Conservation (phyloP, 2,329 filamentous ascomycete species). For the Botrytis tulipae region DNA sequence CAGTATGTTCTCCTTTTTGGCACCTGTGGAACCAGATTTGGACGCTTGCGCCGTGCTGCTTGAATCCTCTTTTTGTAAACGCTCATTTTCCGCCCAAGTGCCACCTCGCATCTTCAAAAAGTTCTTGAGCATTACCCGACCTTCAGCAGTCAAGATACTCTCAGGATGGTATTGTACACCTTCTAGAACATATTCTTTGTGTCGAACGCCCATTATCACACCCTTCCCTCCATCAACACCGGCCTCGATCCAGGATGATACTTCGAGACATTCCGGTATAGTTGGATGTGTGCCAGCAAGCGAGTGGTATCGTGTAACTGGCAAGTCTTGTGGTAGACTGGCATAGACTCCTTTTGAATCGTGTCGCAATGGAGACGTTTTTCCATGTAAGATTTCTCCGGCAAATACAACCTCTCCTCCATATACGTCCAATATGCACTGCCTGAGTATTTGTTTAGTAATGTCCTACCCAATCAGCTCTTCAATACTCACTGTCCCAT, state of each 20-base stretch:
- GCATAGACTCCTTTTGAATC: conserved; percentile 90
- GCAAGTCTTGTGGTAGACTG: conserved; percentile 73
- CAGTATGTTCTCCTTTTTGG: conserved; percentile 79
- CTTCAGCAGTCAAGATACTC: conserved; percentile 89
- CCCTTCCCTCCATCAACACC: conserved; percentile 73
- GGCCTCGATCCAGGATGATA: conserved; percentile 83
- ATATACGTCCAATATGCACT: conserved; percentile 94
- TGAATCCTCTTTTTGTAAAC: conserved; percentile 47
- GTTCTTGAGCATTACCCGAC: conserved; percentile 86
- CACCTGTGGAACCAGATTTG: conserved; percentile 31
- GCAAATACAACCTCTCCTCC: conserved; percentile 89
- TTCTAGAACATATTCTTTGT: conserved; percentile 88
- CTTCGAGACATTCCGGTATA: conserved; percentile 79
- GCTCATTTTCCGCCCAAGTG: conserved; percentile 82
- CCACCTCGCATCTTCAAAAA: conserved; percentile 86
- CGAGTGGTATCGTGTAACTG: conserved; percentile 94
- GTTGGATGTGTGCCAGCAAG: conserved; percentile 88
- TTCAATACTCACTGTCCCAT: conserved; percentile 78
- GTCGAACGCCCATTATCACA: conserved; percentile 94
- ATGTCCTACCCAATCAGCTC: neutral
- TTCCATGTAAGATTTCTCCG: conserved; percentile 94
- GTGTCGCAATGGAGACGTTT: conserved; percentile 87
- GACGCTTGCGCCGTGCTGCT: conserved; percentile 32
- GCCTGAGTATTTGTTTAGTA: conserved; percentile 47
- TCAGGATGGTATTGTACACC: conserved; percentile 98